phyloP scores from a whole-genome alignment of 176 grass and related monocot genomes.

The Panicum miliaceum region DNA sequence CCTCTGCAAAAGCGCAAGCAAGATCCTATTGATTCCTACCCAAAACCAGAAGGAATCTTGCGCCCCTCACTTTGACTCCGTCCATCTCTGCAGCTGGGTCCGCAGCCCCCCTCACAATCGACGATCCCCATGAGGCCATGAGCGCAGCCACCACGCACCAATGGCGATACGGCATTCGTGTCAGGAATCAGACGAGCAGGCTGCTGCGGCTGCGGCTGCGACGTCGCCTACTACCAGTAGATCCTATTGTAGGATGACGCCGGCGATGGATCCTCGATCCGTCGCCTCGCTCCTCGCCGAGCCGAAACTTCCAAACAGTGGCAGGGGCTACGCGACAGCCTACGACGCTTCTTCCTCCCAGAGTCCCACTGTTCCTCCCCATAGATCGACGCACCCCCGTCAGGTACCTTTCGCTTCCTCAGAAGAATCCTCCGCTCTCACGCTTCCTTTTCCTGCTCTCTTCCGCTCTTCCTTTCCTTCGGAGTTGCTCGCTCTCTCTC shows the following conservation, averaged over 20 bases:
- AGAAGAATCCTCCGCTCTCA: conserved; percentile 9
- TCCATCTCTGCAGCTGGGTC: too few relatives aligned
- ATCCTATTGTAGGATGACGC: background rate
- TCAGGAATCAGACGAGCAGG: background rate
- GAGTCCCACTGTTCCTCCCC: background rate
- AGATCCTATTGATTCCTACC: too few relatives aligned
- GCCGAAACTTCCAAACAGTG: conserved; percentile 46
- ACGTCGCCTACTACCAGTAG: background rate
- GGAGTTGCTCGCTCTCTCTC: too few relatives aligned
- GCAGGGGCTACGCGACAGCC: background rate
- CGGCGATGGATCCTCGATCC: conserved; percentile 4
- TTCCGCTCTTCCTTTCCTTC: too few relatives aligned
- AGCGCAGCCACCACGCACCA: background rate
- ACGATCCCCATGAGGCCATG: too few relatives aligned
- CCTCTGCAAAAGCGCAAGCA: too few relatives aligned
- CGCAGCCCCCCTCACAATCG: too few relatives aligned
- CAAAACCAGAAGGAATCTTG: too few relatives aligned
- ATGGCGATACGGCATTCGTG: background rate
- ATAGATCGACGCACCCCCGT: background rate
- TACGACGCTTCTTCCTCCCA: background rate
- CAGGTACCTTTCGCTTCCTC: conserved; percentile 8
- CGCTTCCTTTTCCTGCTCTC: background rate
- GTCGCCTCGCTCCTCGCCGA: background rate
- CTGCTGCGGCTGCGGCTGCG: background rate
- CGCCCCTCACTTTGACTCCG: too few relatives aligned